These are phyloP conservation scores for Cytospora mali DNA, from an alignment of 2,329 filamentous ascomycete species.

Conservation along the genomic window DNA sequence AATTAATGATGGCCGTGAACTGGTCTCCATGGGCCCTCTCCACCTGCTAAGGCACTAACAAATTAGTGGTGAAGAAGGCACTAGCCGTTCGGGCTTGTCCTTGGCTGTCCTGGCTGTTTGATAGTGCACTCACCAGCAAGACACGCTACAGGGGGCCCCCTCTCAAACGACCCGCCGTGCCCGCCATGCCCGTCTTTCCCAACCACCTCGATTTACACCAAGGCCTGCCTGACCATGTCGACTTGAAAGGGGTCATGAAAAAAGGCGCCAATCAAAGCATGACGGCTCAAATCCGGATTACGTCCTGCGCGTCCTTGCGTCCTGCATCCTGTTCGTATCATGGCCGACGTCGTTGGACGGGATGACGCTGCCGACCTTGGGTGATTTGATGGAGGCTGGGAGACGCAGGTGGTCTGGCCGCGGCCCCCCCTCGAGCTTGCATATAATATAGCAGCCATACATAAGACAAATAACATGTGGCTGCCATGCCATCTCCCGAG, in stretches of 20 bases:
- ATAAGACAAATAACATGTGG: conserved; percentile 7
- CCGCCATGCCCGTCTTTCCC: conserved; percentile 2
- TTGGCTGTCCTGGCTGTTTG: no score
- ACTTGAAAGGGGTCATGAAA: conserved; percentile 5
- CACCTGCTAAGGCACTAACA: background rate
- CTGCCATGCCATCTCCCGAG: conserved; percentile 16
- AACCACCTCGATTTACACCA: conserved; percentile 18
- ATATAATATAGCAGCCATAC: conserved; percentile 13
- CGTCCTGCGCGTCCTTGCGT: background rate
- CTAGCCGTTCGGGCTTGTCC: no score
- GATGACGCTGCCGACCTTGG: conserved; percentile 13
- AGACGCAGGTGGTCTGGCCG: background rate
- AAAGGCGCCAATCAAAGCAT: conserved; percentile 21
- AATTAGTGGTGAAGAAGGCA: background rate
- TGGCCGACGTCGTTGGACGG: conserved; percentile 6
- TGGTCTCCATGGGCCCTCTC: background rate
- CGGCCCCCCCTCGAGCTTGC: background rate
- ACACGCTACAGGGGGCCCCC: background rate
- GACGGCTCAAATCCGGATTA: conserved; percentile 1
- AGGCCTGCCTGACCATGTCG: background rate
- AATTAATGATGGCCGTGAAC: background rate
- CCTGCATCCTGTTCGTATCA: conserved; percentile 11
- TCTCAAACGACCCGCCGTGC: conserved; percentile 1
- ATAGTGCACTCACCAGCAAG: conserved; percentile 1
- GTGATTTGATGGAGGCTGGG: conserved; percentile 24